phyloP scores from a whole-genome alignment of 345 rosid species.

The Heritiera fomes region DNA sequence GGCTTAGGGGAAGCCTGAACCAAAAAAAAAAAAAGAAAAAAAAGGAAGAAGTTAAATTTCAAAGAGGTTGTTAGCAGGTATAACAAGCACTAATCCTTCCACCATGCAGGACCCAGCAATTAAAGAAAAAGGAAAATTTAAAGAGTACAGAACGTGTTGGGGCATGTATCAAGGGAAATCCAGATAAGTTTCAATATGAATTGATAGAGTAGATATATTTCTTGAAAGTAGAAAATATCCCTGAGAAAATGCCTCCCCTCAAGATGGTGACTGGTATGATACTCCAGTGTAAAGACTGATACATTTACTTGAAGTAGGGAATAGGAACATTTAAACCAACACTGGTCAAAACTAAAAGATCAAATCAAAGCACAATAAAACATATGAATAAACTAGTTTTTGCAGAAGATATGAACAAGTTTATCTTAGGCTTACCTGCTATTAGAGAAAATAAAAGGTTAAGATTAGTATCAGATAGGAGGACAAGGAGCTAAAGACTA shows the following conservation, averaged over 20 bases:
- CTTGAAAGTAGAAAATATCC: background rate
- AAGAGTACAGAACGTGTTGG: background rate
- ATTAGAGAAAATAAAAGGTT: background rate
- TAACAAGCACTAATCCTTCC: background rate
- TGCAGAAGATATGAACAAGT: background rate
- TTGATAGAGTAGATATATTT: background rate
- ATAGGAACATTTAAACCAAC: background rate
- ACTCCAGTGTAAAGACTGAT: background rate
- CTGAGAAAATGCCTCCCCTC: background rate
- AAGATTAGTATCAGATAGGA: background rate
- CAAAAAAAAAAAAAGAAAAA: conserved; percentile 23
- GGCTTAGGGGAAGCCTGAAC: conserved; percentile 65
- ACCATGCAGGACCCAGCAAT: background rate
- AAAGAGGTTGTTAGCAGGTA: background rate
- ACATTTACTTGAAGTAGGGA: background rate
- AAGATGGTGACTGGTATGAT: background rate
- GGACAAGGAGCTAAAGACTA: conserved; percentile 7
- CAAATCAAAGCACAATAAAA: background rate
- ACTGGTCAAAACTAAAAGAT: background rate
- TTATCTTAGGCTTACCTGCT: background rate
- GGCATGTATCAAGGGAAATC: background rate
- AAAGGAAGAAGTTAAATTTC: conserved; percentile 7
- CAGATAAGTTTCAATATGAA: background rate
- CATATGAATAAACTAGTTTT: background rate
- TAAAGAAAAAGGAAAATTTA: background rate